Evolutionary conservation across 1,139 yeast species (phyloP), one percentile per base, ranked within the genome.

Genomic region (Protomyces pachydermus): DNA sequence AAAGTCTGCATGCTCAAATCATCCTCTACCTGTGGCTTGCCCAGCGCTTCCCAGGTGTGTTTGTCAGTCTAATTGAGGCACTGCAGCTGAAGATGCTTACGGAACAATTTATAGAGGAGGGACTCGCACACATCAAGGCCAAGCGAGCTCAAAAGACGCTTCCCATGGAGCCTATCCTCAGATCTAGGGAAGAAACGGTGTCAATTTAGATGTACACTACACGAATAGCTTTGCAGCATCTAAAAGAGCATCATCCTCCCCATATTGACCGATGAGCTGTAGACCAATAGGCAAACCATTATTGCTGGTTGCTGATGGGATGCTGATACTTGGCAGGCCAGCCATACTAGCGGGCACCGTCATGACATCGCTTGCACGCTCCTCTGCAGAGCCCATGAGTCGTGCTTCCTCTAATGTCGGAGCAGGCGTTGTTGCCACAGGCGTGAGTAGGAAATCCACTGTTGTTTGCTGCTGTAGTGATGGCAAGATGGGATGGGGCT

Each of bases 341-440:
- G 96, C 95, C 67, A 95, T 76, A 0, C 96, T 91, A 53, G 95
- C 88, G 0, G 98, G 97, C 3, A 91, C 87, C 0, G 97, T 90
- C 67, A 91, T 79, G 1, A 88, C 84, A 73, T 95, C 98, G 73
- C 90, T 88, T 58, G 86, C 79, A 70, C 88, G 91, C 18, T 86
- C 81, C 60, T 83, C 83, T 6, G 88, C 79, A 4, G 88, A 79
- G 61, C 81, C 39, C 48, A 61, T 79, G 73, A 56, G 74, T 67
- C 56, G 70, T 56, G 70, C 71, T 18, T 68, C 65, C 23, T 67
- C 65, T 23, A 87, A 69, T 4, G 80, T 74, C 5, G 86, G 84
- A 5, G 97, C 85, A 52, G 78, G 70, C n/a, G 80, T 78, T 65
- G 84, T 79, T 1, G 93, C 79, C 0, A 96, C 88, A 3, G 97